A percentile compares a stretch with the other conserved stretches of the same genome.
phyloP scores from a whole-genome alignment of 2,329 filamentous ascomycete genomes.

The Fonsecaea erecta region DNA sequence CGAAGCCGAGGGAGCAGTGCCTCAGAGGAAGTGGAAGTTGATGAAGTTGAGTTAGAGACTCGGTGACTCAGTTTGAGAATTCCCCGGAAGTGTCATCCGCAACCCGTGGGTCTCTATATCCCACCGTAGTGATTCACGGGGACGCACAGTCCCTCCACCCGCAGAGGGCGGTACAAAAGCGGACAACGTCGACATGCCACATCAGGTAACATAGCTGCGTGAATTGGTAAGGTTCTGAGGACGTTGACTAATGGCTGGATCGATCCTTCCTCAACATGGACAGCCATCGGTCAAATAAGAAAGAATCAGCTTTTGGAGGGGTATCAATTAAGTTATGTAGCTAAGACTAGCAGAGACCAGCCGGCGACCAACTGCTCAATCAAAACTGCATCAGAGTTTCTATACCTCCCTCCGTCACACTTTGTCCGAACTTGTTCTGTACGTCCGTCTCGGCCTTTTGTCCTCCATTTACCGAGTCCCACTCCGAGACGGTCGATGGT shows the following conservation, averaged over 20 bases:
- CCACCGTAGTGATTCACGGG: neutral
- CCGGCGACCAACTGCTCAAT: neutral
- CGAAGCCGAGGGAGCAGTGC: neutral
- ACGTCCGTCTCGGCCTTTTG: neutral
- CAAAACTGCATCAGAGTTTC: neutral
- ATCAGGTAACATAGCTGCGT: neutral
- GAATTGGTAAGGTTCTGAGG: neutral
- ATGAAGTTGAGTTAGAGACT: neutral
- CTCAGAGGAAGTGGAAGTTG: neutral
- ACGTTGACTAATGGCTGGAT: neutral
- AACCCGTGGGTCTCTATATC: no score
- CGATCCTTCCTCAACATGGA: neutral
- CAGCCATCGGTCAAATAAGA: neutral
- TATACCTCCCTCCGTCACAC: neutral
- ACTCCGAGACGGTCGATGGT: neutral
- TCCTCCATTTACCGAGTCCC: neutral
- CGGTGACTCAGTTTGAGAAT: neutral
- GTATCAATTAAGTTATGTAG: conserved; percentile 5
- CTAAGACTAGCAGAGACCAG: neutral
- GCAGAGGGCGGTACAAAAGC: neutral
- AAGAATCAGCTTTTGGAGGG: neutral
- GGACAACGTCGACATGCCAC: neutral
- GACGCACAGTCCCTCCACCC: neutral
- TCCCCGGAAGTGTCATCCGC: neutral
- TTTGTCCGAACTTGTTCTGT: neutral